phyloP scores from a whole-genome alignment of 2,329 filamentous ascomycete genomes.

The Colletotrichum cordylinicola region DNA sequence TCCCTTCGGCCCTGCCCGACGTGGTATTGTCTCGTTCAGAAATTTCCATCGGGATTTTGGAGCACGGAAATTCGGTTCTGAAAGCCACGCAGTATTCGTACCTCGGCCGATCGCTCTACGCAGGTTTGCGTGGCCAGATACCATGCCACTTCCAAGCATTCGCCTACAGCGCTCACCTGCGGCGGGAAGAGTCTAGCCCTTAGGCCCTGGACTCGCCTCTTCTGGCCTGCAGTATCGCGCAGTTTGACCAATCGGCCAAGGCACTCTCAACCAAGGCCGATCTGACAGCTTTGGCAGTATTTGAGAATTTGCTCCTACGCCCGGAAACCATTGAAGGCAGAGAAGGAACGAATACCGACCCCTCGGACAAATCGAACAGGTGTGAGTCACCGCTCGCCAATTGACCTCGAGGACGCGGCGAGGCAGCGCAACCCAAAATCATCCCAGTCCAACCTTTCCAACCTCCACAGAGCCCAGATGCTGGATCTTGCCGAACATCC shows the following conservation, averaged over 20 bases:
- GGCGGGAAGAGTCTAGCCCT: not conserved
- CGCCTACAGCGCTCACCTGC: not conserved
- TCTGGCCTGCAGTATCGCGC: not conserved
- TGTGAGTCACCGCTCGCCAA: constrained; percentile 4
- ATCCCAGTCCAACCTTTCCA: not conserved
- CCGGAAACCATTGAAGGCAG: not conserved
- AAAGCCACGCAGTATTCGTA: not conserved
- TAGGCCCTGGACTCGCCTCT: not conserved
- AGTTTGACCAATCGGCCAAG: not conserved
- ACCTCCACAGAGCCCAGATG: constrained; percentile 14
- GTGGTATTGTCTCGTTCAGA: not conserved
- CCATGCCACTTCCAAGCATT: constrained; percentile 7
- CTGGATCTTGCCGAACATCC: constrained; percentile 20
- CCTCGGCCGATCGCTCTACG: not conserved
- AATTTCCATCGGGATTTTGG: not conserved
- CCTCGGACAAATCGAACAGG: not conserved
- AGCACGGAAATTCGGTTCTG: not conserved
- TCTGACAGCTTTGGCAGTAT: not conserved
- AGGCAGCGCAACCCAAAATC: not conserved
- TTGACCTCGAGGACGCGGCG: not conserved
- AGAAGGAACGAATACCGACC: not conserved
- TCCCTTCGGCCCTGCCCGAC: not conserved
- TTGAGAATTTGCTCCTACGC: not conserved
- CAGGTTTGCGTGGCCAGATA: not conserved
- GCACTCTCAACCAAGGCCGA: not conserved